phyloP scores from a whole-genome alignment of 345 rosid species.

The Iberis pinnata region DNA sequence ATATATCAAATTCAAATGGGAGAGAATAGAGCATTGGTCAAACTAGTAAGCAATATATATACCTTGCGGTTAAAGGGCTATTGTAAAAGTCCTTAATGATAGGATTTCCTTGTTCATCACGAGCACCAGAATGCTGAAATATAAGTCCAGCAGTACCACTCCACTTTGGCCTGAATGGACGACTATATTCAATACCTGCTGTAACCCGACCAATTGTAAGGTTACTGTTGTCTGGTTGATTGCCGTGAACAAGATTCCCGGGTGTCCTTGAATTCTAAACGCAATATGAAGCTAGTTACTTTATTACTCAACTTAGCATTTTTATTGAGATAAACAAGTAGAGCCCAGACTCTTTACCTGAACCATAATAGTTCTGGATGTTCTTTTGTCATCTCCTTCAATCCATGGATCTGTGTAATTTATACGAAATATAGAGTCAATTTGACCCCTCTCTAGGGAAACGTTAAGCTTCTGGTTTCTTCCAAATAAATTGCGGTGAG shows the following conservation, averaged over 20 bases:
- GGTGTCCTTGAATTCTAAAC: constrained; percentile 90
- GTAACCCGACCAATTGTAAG: constrained; percentile 76
- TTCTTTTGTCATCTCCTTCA: constrained; percentile 90
- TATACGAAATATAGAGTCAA: constrained; percentile 82
- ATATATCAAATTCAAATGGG: constrained; percentile 8
- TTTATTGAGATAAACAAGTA: constrained; percentile 7
- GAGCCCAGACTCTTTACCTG: constrained; percentile 45
- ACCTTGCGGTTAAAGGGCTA: constrained; percentile 96
- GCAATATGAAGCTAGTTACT: constrained; percentile 25
- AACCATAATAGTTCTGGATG: constrained; percentile 81
- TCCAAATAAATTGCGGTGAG: constrained; percentile 89
- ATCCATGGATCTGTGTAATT: constrained; percentile 99
- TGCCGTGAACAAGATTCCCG: constrained; percentile 87
- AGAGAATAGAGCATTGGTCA: constrained; percentile 3
- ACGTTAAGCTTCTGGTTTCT: constrained; percentile 87
- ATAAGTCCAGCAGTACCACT: constrained; percentile 77
- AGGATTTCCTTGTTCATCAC: constrained; percentile 73
- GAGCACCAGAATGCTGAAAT: constrained; percentile 89
- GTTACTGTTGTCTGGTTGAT: constrained; percentile 58
- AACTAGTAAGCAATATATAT: constrained; percentile 18
- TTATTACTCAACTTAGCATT: constrained; percentile 12
- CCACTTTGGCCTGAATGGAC: constrained; percentile 96
- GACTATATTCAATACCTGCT: constrained; percentile 77
- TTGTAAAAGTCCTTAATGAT: constrained; percentile 70
- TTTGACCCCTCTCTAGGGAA: constrained; percentile 87